Evolutionary conservation across 169 alveolate genomes (phyloP).

Genomic region (Babesia divergens): DNA sequence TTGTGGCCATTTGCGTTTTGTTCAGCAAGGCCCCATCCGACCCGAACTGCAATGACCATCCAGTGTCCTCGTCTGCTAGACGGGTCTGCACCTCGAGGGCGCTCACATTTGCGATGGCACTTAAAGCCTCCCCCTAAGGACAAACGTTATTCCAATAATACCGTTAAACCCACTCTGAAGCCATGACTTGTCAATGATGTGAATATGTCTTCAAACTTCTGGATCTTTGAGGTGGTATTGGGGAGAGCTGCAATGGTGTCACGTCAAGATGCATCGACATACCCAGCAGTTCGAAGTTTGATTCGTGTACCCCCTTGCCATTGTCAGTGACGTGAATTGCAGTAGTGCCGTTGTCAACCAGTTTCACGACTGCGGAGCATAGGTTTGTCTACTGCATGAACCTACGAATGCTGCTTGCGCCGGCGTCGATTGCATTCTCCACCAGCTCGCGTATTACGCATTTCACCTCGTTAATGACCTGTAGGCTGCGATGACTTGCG

Average conservation of each 20-base stretch:
- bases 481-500: slow-evolving; percentile 54
- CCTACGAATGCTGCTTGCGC: slow-evolving; percentile 78
- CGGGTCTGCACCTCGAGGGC: slow-evolving; percentile 69
- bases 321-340: slow-evolving; percentile 89
- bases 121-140: slow-evolving; percentile 78
- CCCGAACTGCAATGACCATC: slow-evolving; percentile 67
- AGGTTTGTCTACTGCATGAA: not conserved
- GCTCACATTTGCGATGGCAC: slow-evolving; percentile 72
- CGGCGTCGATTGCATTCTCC: slow-evolving; percentile 93
- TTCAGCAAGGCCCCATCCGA: slow-evolving; percentile 58
- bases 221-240: slow-evolving; percentile 92
- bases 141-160: not conserved
- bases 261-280: slow-evolving; percentile 13
- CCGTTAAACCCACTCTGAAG: slow-evolving; percentile 81
- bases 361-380: slow-evolving; percentile 72
- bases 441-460: slow-evolving; percentile 89
- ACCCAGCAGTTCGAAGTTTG: slow-evolving; percentile 77
- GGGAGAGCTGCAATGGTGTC: slow-evolving; percentile 56
- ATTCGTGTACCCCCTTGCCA: slow-evolving; percentile 88
- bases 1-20: slow-evolving; percentile 63
- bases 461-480: slow-evolving; percentile 63
- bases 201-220: slow-evolving; percentile 86
- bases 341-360: slow-evolving; percentile 84
- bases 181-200: slow-evolving; percentile 88
- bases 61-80: slow-evolving; percentile 61